Conservation (phyloP, 495 filamentous ascomycete genomes). For the Symbiotaphrina buchneri region DNA sequence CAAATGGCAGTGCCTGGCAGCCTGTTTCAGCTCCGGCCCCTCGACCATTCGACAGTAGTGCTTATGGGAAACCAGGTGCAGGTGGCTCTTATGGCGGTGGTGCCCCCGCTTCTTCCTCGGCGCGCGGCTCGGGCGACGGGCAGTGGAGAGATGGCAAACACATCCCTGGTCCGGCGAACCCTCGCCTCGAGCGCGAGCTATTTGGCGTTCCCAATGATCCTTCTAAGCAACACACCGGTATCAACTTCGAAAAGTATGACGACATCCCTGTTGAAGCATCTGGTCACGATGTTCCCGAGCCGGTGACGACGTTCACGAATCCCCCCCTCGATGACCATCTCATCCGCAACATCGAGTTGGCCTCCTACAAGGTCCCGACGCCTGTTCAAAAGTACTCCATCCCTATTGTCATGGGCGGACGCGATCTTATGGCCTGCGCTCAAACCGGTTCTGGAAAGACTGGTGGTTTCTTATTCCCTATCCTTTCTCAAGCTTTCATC, state of each 20-base stretch:
- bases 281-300: constrained; percentile 81
- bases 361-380: constrained; percentile 79
- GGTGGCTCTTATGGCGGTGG: constrained; percentile 13
- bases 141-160: constrained; percentile 96
- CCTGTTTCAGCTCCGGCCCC: constrained; percentile 11
- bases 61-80: constrained; percentile 40
- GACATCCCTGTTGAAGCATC: constrained; percentile 97
- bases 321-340: constrained; percentile 87
- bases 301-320: constrained; percentile 73
- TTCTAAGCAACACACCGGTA: constrained; percentile 83
- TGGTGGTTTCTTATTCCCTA: constrained; percentile 96
- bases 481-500: constrained; percentile 85
- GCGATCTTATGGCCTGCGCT: constrained; percentile 97
- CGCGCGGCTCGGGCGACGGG: constrained; percentile 76
- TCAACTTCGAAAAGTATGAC: constrained; percentile 99
- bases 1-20: constrained; percentile 7
- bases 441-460: constrained; percentile 99
- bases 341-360: constrained; percentile 72
- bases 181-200: constrained; percentile 79
- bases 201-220: constrained; percentile 89
- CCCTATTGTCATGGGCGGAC: constrained; percentile 63
- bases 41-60: constrained; percentile 36
- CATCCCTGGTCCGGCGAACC: constrained; percentile 68
- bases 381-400: constrained; percentile 59
- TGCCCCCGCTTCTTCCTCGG: too few species aligned